Conservation (phyloP, 2,329 filamentous ascomycete species). For the Pezicula radicicola region DNA sequence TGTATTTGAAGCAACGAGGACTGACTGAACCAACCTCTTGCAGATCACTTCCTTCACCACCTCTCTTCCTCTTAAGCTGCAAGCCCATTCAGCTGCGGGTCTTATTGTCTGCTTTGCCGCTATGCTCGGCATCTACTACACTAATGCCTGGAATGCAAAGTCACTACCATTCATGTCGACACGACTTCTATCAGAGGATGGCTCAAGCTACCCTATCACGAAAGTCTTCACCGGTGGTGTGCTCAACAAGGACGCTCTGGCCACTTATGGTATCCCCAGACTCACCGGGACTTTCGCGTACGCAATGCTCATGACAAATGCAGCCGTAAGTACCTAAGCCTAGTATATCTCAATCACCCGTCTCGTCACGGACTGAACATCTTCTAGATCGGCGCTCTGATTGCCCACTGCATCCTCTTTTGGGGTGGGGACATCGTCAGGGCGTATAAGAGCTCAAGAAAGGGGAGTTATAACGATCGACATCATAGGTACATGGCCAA, state of each 20-base stretch:
- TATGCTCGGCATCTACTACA: constrained; percentile 44
- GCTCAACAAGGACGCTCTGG: constrained; percentile 39
- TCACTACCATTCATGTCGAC: constrained; percentile 41
- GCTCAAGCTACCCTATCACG: constrained; percentile 38
- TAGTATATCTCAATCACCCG: neutral
- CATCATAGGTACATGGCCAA: constrained; percentile 45
- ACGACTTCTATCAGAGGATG: constrained; percentile 33
- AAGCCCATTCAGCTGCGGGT: constrained; percentile 43
- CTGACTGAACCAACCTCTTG: constrained; percentile 1
- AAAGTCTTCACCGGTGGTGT: constrained; percentile 37
- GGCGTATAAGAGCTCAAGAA: constrained; percentile 43
- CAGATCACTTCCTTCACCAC: constrained; percentile 53
- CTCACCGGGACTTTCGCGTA: constrained; percentile 49
- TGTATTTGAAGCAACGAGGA: neutral
- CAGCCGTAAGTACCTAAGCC: constrained; percentile 39
- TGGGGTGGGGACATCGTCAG: constrained; percentile 50
- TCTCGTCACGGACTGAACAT: constrained; percentile 1
- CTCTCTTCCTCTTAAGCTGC: constrained; percentile 48
- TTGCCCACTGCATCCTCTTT: constrained; percentile 50
- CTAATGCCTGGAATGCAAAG: constrained; percentile 36
- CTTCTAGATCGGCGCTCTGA: constrained; percentile 50
- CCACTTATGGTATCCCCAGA: constrained; percentile 41
- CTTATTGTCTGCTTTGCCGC: constrained; percentile 44
- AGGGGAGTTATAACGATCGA: constrained; percentile 42
- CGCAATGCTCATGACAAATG: constrained; percentile 53